Evolutionary conservation across 495 filamentous ascomycete genomes (phyloP).

Genomic region (Pseudomonodictys pantanalensis): DNA sequence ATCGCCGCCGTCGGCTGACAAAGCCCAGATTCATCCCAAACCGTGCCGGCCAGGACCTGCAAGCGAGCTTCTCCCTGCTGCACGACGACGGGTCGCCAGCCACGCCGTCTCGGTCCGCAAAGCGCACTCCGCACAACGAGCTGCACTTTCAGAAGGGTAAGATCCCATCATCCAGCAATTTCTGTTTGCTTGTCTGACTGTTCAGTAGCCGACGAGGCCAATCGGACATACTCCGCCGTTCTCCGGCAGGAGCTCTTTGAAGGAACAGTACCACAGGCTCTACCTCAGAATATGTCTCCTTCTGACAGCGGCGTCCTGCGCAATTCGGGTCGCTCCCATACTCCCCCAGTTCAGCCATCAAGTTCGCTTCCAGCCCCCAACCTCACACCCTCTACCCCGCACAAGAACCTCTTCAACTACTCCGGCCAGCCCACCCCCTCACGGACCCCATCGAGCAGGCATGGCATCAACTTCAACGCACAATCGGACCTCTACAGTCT

Average conservation of each 20-base stretch:
- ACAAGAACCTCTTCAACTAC: slow-evolving; percentile 88
- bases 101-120: slow-evolving; percentile 79
- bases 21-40: slow-evolving; percentile 84
- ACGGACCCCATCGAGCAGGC: slow-evolving; percentile 81
- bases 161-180: slow-evolving; percentile 32
- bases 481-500: slow-evolving; percentile 89
- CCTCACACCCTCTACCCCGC: slow-evolving; percentile 87
- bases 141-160: slow-evolving; percentile 90
- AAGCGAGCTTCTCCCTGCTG: slow-evolving; percentile 84
- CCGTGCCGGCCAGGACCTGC: slow-evolving; percentile 86
- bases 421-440: slow-evolving; percentile 78
- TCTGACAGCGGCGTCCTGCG: slow-evolving; percentile 58
- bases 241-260: slow-evolving; percentile 90
- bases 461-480: slow-evolving; percentile 80
- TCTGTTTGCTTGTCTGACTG: slow-evolving; percentile 42
- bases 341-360: slow-evolving; percentile 65
- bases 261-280: slow-evolving; percentile 76
- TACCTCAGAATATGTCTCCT: slow-evolving; percentile 60
- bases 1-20: slow-evolving; percentile 8
- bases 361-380: slow-evolving; percentile 55
- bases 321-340: slow-evolving; percentile 72
- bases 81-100: slow-evolving; percentile 90
- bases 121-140: slow-evolving; percentile 83
- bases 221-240: slow-evolving; percentile 83
- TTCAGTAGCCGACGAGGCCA: slow-evolving; percentile 83